Base-by-base conservation (phyloP, 495 filamentous ascomycete species). In the Oleoguttula mirabilis region DNA sequence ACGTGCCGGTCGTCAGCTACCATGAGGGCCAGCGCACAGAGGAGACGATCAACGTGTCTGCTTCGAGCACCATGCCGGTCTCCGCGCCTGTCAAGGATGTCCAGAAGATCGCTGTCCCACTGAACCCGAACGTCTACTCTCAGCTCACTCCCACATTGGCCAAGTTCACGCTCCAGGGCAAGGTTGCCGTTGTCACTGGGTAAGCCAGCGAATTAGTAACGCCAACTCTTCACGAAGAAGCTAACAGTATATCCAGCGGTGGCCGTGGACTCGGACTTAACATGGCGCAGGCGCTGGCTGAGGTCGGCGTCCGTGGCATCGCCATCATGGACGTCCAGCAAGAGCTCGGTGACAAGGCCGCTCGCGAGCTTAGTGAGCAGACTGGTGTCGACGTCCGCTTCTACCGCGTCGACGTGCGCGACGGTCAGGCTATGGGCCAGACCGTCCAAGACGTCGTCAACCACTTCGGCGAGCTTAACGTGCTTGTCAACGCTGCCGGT, bases 401-500 rank as follows among this genome's bases (percentile, higher is more conserved):
- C 69, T 81, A 81, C 69, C 27, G 37, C 10, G 78, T 84, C 25
- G 82, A 86, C 51, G 77, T 86, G 23, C 79, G 79, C 50, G 77
- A 86, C 36, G 73, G 66, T 5, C 62, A 64, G 16, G 72, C 74
- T 14, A 74, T 82, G 41, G 67, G 68, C 57, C 64, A 71, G 58
- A 64, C 80, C 32, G 76, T 81, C 40, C 63, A 72, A 41, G 61
- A 71, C 24, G 65, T 76, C 45, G 45, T 73, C n/a, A 60, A 68
- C 27, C 66, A 74, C 41, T 75, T 78, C 45, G 81, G 74, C 38
- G 63, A 71, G 4, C 66, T 85, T 14, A 75, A 87, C 42, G 79
- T 88, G 17, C 65, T 86, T 12, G 71, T 92, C 63, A 87, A 84
- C 62, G 81, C 82, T 40, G 86, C 85, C 22, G 84, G 86, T 51